These are phyloP conservation scores for Acephala macrosclerotiorum DNA, from an alignment of 2,329 filamentous ascomycete genomes.

Conservation along the genomic window DNA sequence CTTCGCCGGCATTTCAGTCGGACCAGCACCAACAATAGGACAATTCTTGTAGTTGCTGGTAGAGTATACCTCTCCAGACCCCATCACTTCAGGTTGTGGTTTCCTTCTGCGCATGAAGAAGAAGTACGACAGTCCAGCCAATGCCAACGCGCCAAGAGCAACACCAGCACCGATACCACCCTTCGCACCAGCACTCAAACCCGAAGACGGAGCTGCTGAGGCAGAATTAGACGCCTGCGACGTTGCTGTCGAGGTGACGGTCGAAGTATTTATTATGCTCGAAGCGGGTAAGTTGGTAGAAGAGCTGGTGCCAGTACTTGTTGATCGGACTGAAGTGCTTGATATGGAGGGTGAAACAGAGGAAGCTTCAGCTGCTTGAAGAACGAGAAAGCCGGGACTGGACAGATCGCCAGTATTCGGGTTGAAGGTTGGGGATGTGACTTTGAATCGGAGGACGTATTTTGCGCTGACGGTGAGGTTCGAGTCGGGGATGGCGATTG, in stretches of 20 bases:
- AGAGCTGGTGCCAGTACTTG: neutral
- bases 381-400: conserved; percentile 22
- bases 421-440: conserved; percentile 12
- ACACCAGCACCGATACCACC: conserved; percentile 21
- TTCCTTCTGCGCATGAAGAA: neutral
- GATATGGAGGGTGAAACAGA: neutral
- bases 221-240: neutral
- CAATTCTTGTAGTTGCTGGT: neutral
- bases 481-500: conserved; percentile 18
- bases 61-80: neutral
- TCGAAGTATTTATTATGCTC: neutral
- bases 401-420: conserved; percentile 16
- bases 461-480: conserved; percentile 17
- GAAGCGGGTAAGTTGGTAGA: neutral
- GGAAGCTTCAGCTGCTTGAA: neutral
- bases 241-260: neutral
- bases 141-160: neutral
- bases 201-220: neutral
- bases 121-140: neutral
- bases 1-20: neutral
- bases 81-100: neutral
- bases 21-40: neutral
- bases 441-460: conserved; percentile 29
- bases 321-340: conserved; percentile 4
- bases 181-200: conserved; percentile 21